These are phyloP conservation scores for Arthrobotrys sinensis DNA, from an alignment of 2,329 filamentous ascomycete species.

Conservation along the genomic window DNA sequence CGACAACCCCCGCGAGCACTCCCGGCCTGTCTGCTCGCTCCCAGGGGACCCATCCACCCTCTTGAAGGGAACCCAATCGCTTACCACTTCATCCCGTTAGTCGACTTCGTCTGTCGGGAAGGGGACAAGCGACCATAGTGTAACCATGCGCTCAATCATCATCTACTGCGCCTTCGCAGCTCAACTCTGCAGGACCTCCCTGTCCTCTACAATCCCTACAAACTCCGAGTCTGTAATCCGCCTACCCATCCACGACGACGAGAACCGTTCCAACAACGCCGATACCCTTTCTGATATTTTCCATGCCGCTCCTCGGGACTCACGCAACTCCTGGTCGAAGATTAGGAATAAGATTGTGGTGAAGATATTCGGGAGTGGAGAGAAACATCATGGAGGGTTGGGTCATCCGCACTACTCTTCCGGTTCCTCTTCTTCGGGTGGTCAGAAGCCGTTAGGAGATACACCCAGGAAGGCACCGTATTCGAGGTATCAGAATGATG, in stretches of 20 bases:
- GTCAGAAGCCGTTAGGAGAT: slow-evolving; percentile 55
- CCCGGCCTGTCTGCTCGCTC: slow-evolving; percentile 8
- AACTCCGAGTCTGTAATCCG: slow-evolving; percentile 54
- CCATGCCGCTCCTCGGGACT: slow-evolving; percentile 40
- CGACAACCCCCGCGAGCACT: slow-evolving; percentile 4
- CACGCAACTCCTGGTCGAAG: slow-evolving; percentile 54
- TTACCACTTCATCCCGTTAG: slow-evolving; percentile 9
- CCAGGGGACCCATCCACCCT: slow-evolving; percentile 42
- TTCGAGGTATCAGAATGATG: slow-evolving; percentile 78
- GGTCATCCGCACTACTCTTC: slow-evolving; percentile 63
- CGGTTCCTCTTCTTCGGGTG: slow-evolving; percentile 33
- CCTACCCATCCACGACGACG: slow-evolving; percentile 52
- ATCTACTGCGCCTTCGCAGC: slow-evolving; percentile 56
- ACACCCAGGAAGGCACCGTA: slow-evolving; percentile 40
- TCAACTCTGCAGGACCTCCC: slow-evolving; percentile 49
- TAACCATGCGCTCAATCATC: slow-evolving; percentile 50
- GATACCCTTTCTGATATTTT: slow-evolving; percentile 52
- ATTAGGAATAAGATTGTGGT: slow-evolving; percentile 62
- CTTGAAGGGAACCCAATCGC: slow-evolving; percentile 52
- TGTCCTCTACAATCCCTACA: slow-evolving; percentile 50
- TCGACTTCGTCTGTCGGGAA: slow-evolving; percentile 8
- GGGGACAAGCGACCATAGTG: slow-evolving; percentile 24
- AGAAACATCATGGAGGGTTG: slow-evolving; percentile 63
- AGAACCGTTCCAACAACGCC: slow-evolving; percentile 31
- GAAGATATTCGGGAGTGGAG: slow-evolving; percentile 63